Evolutionary conservation across 2,329 filamentous ascomycete genomes (phyloP).

Genomic region (Colletotrichum eleusines): DNA sequence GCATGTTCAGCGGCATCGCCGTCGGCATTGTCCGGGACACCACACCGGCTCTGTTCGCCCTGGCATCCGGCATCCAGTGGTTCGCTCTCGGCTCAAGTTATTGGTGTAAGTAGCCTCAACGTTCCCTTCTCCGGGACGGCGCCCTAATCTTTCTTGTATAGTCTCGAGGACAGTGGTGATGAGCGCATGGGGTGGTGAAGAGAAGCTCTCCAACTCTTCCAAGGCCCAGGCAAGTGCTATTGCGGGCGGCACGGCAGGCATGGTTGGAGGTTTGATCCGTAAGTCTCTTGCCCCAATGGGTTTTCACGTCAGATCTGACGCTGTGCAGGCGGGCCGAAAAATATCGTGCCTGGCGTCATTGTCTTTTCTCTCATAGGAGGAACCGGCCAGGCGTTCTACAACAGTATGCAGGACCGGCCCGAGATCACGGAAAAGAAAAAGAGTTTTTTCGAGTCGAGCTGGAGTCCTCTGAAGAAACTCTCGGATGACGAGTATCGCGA

Average conservation of each 20-base stretch:
- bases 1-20: slow-evolving; percentile 74
- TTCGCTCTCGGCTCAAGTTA: slow-evolving; percentile 82
- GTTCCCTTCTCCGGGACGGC: not conserved
- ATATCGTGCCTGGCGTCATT: slow-evolving; percentile 64
- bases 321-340: slow-evolving; percentile 62
- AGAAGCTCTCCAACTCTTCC: slow-evolving; percentile 68
- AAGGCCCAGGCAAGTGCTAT: slow-evolving; percentile 75
- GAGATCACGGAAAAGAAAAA: slow-evolving; percentile 51
- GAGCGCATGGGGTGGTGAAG: slow-evolving; percentile 62
- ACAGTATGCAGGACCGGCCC: slow-evolving; percentile 45
- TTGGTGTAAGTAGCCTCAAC: slow-evolving; percentile 68
- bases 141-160: slow-evolving; percentile 47
- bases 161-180: slow-evolving; percentile 62
- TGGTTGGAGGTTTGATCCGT: slow-evolving; percentile 69
- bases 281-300: slow-evolving; percentile 47
- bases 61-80: slow-evolving; percentile 83
- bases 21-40: slow-evolving; percentile 78
- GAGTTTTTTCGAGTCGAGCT: slow-evolving; percentile 69
- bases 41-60: slow-evolving; percentile 77
- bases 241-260: slow-evolving; percentile 76
- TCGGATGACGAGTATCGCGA: slow-evolving; percentile 79
- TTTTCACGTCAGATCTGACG: slow-evolving; percentile 19
- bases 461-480: slow-evolving; percentile 78
- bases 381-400: slow-evolving; percentile 54
- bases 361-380: slow-evolving; percentile 60